Evolutionary conservation across 805 yeast species (phyloP).

Genomic region (Ascoidea rubescens): DNA sequence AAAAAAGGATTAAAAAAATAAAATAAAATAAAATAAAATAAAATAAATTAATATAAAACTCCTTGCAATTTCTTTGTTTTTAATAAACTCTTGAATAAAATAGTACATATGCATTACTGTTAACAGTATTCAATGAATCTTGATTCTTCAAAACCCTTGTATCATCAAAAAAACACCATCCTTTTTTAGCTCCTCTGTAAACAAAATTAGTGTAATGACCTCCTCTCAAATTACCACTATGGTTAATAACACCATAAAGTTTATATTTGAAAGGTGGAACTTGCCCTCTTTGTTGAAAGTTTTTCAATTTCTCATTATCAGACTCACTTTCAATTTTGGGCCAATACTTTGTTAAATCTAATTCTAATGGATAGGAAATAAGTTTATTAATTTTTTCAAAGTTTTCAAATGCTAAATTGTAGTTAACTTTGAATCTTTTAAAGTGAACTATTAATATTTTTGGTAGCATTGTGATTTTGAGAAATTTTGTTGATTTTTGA

Average conservation of each 20-base stretch:
- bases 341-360: conserved; percentile 66
- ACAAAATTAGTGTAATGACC: conserved; percentile 87
- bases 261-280: conserved; percentile 66
- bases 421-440: conserved; percentile 51
- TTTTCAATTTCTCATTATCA: conserved; percentile 29
- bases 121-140: conserved; percentile 38
- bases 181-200: conserved; percentile 38
- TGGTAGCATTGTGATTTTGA: conserved; percentile 69
- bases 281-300: conserved; percentile 61
- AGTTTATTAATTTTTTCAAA: conserved; percentile 48
- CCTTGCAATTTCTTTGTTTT: neutral
- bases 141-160: conserved; percentile 44
- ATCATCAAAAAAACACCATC: conserved; percentile 83
- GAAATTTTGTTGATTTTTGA: conserved; percentile 51
- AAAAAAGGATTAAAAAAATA: neutral
- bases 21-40: neutral
- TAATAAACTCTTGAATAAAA: conserved; percentile 41
- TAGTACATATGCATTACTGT: conserved; percentile 69
- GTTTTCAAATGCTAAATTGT: conserved; percentile 18
- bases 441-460: conserved; percentile 68
- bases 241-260: conserved; percentile 72
- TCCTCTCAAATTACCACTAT: conserved; percentile 66
- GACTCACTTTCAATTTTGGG: conserved; percentile 29
- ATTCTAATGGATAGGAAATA: conserved; percentile 50
- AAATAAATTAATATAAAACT: neutral